Base-by-base conservation (phyloP, 2,329 filamentous ascomycete genomes). In the Stachybotrys echinatus region DNA sequence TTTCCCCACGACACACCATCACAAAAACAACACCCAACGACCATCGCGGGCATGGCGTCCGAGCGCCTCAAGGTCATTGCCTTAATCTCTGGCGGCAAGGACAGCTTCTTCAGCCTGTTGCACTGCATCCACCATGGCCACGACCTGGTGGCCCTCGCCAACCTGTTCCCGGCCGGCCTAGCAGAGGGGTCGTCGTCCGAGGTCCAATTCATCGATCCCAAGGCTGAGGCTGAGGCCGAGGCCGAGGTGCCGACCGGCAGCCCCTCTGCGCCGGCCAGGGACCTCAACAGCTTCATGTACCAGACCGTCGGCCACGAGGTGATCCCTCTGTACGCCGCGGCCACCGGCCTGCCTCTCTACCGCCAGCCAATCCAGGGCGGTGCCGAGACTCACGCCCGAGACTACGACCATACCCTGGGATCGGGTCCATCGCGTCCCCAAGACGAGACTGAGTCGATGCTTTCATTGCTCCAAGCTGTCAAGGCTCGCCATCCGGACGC, bases 261-360 rank as follows among this genome's bases (percentile, higher is more conserved):
- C n/a, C n/a, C n/a, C n/a, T 23, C 44, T 18, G 14, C 44, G n/a
- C 27, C 27, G 23, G 65, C 74, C 44, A 65, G 61, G 45, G 73
- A 97, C 66, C 78, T 95, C 59, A 90, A 99, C 69, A 96, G 92
- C 73, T 97, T 94, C 83, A 99, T 99, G 94, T 99, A 97, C 75
- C 94, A 99, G 74, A 99, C 94, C 3, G 89, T 96, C 52, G 94
- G 94, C 12, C 90, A 97, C 69, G 79, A 83, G 51, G 75, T 96
- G 18, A 86, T 97, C 50, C 90, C 92, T 3, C 78, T 96, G 17
- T 97, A 96, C 65, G 84, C 85, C 52, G 69, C 80, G 45, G 91
- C 89, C 31, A 84, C 96, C 2, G 83, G 79, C 0, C 76, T 97
- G 31, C 92, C 92, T 21, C 76, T 99, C 2, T 96, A 94, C 68